These are phyloP conservation scores for Chernovozyma aurita DNA, from an alignment of 1,139 yeast species.

Conservation along the genomic window DNA sequence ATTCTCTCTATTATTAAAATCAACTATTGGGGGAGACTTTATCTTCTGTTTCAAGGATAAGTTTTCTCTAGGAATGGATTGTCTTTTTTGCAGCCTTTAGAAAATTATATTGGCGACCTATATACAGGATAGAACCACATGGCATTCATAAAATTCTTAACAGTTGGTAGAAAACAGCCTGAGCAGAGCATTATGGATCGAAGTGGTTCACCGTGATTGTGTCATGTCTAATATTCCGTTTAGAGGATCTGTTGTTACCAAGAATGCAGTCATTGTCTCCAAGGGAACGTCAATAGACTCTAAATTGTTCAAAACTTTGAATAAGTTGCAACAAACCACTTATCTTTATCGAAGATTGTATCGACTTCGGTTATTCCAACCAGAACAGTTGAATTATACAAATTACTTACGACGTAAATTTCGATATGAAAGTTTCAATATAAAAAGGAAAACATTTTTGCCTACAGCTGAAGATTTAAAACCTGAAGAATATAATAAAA, in stretches of 20 bases:
- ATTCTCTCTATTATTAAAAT: too few species aligned
- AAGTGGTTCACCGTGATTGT: too few species aligned
- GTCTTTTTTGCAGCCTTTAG: too few species aligned
- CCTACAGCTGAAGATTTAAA: slow-evolving; percentile 5
- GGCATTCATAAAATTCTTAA: too few species aligned
- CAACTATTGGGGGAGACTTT: too few species aligned
- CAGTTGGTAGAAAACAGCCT: too few species aligned
- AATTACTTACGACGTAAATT: slow-evolving; percentile 5
- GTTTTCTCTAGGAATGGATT: too few species aligned
- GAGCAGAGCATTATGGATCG: too few species aligned
- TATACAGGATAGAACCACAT: too few species aligned
- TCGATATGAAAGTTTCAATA: slow-evolving; percentile 2
- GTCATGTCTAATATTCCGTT: not conserved
- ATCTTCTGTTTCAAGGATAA: too few species aligned
- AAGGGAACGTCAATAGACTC: not conserved
- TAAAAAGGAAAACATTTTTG: slow-evolving; percentile 12
- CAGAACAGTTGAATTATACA: not conserved
- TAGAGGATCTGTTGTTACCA: slow-evolving; percentile 4
- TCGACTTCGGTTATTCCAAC: slow-evolving; percentile 3
- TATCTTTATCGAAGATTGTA: slow-evolving; percentile 5
- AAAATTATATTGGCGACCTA: too few species aligned
- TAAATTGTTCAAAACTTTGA: not conserved
- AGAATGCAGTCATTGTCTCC: slow-evolving; percentile 3
- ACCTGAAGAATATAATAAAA: slow-evolving; percentile 14
- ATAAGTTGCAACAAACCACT: not conserved